Evolutionary conservation across 192 early-diverging fungal genomes (phyloP).

Genomic region (Backusella luteola): DNA sequence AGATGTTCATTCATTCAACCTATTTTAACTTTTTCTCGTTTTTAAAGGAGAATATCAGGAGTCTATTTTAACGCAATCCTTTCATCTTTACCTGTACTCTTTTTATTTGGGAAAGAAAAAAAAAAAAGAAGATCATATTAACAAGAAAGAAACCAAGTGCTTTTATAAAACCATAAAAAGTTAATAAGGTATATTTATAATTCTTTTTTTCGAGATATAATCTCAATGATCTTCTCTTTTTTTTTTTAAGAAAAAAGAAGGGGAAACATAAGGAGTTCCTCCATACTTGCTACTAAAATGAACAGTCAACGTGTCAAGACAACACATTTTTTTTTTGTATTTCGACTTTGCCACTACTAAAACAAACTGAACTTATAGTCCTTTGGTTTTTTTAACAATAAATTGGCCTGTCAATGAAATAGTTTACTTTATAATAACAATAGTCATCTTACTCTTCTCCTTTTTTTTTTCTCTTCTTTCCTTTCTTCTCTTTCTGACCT

Average conservation of each 20-base stretch:
- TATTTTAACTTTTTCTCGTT: not conserved
- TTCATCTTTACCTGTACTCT: not conserved
- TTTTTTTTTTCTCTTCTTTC: not conserved
- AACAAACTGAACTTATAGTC: not conserved
- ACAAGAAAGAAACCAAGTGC: not conserved
- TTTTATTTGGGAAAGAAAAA: not conserved
- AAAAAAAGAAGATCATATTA: not conserved
- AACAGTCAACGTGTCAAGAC: slow-evolving; percentile 6
- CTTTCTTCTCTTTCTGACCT: not conserved
- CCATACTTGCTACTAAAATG: not conserved
- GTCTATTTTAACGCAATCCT: not conserved
- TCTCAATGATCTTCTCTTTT: not conserved
- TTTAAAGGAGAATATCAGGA: not conserved
- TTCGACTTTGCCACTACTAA: slow-evolving; percentile 1
- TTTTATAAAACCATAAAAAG: not conserved
- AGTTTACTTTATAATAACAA: not conserved
- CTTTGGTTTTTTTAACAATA: slow-evolving; percentile 1
- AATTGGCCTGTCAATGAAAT: slow-evolving; percentile 5
- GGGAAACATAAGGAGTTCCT: not conserved
- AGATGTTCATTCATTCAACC: not conserved
- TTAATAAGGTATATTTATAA: not conserved
- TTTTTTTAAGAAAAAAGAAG: not conserved
- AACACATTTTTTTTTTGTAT: not conserved
- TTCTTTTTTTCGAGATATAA: not conserved
- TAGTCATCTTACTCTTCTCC: not conserved